Base-by-base conservation (phyloP, 2,329 filamentous ascomycete species). In the Aspergillus sp. region DNA sequence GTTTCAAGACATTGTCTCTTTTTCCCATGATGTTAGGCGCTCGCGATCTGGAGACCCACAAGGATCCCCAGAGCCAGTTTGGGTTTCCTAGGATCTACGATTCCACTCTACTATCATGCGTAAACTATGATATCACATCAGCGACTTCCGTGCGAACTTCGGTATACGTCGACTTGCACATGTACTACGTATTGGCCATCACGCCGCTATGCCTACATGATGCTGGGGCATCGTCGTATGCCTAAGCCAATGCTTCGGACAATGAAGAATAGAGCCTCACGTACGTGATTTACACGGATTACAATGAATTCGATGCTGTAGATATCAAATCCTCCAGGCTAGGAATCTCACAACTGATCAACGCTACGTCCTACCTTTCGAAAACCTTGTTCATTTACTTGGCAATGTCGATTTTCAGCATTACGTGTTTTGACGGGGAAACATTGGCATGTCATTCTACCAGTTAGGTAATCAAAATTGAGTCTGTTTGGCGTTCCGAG, bases 101-200 rank as follows among this genome's bases (percentile, higher is more conserved):
- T 33, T 58, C 31, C 31, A 54, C 40, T 53, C 33, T 57, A 58
- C 52, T 55, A 58, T 24, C 40, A 55, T 58, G 40, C 12, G 40
- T 58, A n/a, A 51, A 24, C 56, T 58, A 58, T 58, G n/a, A 58
- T 58, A 52, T 58, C 52, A 58, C 33, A 52, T 58, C 46, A 58
- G 45, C 31, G 33, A 55, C 52, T 58, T 58, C 52, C 31, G 39
- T 52, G 40, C n/a, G 17, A 58, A 19, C 46, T 58, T 58, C 37
- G 40, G 27, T 41, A 45, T n/a, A n/a, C n/a, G 31, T 47, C 56
- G 51, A 55, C 52, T 51, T 55, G 43, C 47, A 40, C 40, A 50
- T 23, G 51, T 58, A 54, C 27, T 50, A 44, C 19, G 51, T 58
- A 27, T 50, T 8, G 39, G 47, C 40, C 31, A 58, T 58, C 51